Base-by-base conservation (phyloP, 352 stramenopile species). In the Pythium angustatum region DNA sequence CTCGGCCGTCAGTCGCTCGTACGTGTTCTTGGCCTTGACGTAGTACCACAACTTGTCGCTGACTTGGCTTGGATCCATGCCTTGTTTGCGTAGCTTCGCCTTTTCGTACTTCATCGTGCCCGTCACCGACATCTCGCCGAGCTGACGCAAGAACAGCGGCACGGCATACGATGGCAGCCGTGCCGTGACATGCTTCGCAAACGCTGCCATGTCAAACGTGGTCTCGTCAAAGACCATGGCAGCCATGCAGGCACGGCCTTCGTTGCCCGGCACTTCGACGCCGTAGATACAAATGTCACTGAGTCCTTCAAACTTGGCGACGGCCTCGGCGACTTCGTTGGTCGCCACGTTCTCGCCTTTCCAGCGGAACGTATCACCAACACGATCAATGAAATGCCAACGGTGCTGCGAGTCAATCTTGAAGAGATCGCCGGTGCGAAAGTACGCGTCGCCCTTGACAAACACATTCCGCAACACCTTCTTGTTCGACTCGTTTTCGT, bases 281-380 rank as follows among this genome's bases (percentile, higher is more conserved):
- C 83, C 81, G 48, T 93, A 91, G 40, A 93, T 76, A 54, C 83
- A 92, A 22, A 91, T 76, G 28, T 91, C 83, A 28, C 81, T 79
- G 50, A 97, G 67, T 1, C 81, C 84, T 1, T 81, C 75, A 57
- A 94, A 96, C 56, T 81, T 73, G 30, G 80, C 83, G 24, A 98
- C 71, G 4, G 84, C 83, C 44, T 94, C 77, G 1, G 81, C 76
- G 12, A 98, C 90, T 68, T 98, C 90, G 48, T 87, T 95, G 1
- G 92, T 98, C 38, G 87, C 84, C 15, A 97, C 88, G 58, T 98
- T 98, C 63, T 98, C 92, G 26, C 93, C 93, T 54, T 98, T 98
- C 90, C 92, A 98, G 19, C 93, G 83, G 66, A 97, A 98, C 15
- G 92, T 98, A 62, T 98, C 93, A 26, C 93, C 93, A 12, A 97